A percentile compares a stretch with the other conserved stretches of the same genome.
These are phyloP conservation scores for Malassezia equina DNA, from an alignment of 1,284 basidiomycete species.

Conservation along the genomic window DNA sequence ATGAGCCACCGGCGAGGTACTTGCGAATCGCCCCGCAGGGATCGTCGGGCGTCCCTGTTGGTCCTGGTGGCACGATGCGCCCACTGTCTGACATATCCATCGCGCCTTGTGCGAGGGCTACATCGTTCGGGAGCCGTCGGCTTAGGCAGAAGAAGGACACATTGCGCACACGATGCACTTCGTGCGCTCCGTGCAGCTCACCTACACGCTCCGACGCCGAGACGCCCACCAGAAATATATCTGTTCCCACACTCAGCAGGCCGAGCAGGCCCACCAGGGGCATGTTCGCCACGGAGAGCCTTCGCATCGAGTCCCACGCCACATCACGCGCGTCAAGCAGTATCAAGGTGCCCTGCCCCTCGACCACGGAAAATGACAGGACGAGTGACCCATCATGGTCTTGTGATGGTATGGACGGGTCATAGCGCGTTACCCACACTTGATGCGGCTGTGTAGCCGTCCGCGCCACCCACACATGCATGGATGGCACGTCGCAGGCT, in stretches of 20 bases:
- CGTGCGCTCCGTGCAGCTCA: constrained; percentile 23
- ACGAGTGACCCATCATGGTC: background rate
- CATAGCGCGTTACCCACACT: constrained; percentile 7
- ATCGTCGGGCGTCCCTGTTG: constrained; percentile 55
- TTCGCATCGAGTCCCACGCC: constrained; percentile 1
- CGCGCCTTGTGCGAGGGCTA: constrained; percentile 6
- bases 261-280: constrained; percentile 12
- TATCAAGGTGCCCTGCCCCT: constrained; percentile 5
- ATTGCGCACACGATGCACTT: constrained; percentile 26
- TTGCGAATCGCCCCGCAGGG: constrained; percentile 82
- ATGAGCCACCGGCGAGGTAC: constrained; percentile 79
- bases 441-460: constrained; percentile 7
- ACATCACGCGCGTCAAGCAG: background rate
- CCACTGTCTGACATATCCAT: constrained; percentile 19
- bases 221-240: constrained; percentile 38
- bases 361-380: constrained; percentile 4
- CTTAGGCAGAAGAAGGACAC: constrained; percentile 43
- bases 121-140: constrained; percentile 32
- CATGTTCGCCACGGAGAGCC: background rate
- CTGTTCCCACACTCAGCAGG: constrained; percentile 8
- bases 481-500: background rate
- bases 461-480: constrained; percentile 16
- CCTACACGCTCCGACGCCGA: constrained; percentile 29
- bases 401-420: background rate
- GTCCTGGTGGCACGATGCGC: constrained; percentile 18